These are phyloP conservation scores for Pseudogymnoascus sp. DNA, from an alignment of 2,329 filamentous ascomycete species.

Conservation along the genomic window DNA sequence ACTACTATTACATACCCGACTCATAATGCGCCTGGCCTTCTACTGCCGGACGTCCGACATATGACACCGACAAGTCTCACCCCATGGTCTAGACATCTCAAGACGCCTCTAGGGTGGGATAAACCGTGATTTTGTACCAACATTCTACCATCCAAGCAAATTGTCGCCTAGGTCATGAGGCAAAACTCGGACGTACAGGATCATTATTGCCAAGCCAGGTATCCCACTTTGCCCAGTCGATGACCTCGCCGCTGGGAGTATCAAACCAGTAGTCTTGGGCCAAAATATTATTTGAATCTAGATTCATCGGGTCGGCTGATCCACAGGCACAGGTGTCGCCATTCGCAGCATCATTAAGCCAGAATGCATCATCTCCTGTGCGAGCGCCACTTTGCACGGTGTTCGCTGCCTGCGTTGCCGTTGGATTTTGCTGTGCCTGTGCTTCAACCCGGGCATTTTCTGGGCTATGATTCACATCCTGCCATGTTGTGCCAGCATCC, in stretches of 20 bases:
- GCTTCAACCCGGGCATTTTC: constrained; percentile 1
- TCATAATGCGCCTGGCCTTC: not conserved
- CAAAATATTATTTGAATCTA: constrained; percentile 21
- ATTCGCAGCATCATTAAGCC: constrained; percentile 15
- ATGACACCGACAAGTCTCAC: not conserved
- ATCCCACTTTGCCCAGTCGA: constrained; percentile 26
- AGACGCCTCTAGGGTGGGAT: not conserved
- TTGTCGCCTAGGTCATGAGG: not conserved
- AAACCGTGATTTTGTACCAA: not conserved
- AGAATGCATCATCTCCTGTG: constrained; percentile 18
- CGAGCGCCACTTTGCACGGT: not conserved
- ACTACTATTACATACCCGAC: not conserved
- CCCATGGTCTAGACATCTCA: not conserved
- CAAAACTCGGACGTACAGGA: not conserved
- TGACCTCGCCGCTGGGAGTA: constrained; percentile 14
- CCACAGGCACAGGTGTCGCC: constrained; percentile 8
- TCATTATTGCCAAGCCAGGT: constrained; percentile 21
- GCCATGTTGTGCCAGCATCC: not conserved
- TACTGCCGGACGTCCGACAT: not conserved
- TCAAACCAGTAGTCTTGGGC: constrained; percentile 19
- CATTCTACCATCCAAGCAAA: not conserved
- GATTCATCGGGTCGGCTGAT: constrained; percentile 17
- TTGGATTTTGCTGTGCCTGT: constrained; percentile 9
- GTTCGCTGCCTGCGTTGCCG: constrained; percentile 5
- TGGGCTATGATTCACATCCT: not conserved